Evolutionary conservation across 1,284 basidiomycete genomes (phyloP).

Genomic region (Pholiota adiposa): DNA sequence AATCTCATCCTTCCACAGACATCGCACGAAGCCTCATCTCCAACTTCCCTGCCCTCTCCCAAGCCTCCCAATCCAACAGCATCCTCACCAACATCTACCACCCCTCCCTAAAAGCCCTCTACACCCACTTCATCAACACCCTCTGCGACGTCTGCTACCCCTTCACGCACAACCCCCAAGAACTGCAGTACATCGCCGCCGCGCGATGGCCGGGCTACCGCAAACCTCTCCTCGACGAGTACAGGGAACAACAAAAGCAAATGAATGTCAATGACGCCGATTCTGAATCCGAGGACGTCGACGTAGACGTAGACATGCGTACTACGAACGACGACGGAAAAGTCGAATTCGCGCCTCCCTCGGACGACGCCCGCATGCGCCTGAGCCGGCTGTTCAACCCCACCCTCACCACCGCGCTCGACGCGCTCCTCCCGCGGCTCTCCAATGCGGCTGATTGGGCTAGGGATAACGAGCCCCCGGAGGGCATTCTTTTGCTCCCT

Average conservation of each 20-base stretch:
- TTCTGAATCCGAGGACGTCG: constrained; percentile 9
- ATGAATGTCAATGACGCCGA: constrained; percentile 4
- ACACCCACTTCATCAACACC: constrained; percentile 66
- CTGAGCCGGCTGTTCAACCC: constrained; percentile 63
- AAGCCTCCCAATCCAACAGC: constrained; percentile 22
- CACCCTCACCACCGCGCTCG: constrained; percentile 61
- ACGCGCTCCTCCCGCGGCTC: constrained; percentile 68
- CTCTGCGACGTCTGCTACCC: constrained; percentile 68
- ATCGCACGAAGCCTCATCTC: constrained; percentile 41
- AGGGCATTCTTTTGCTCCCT: constrained; percentile 34
- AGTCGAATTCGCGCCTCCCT: constrained; percentile 35
- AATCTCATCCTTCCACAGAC: constrained; percentile 33
- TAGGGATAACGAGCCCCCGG: constrained; percentile 43
- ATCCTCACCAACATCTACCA: constrained; percentile 45
- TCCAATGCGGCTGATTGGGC: constrained; percentile 67
- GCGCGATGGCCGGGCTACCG: constrained; percentile 84
- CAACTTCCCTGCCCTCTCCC: constrained; percentile 30
- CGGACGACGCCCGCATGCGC: constrained; percentile 64
- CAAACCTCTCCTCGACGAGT: constrained; percentile 63
- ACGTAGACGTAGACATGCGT: constrained; percentile 15
- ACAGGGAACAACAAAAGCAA: constrained; percentile 27
- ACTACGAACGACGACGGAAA: too few relatives aligned
- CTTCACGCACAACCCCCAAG: constrained; percentile 69
- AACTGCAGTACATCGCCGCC: constrained; percentile 76
- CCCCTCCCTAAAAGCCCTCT: constrained; percentile 60